Conservation (phyloP, 2,329 filamentous ascomycete species). For the Colletotrichum musicola region DNA sequence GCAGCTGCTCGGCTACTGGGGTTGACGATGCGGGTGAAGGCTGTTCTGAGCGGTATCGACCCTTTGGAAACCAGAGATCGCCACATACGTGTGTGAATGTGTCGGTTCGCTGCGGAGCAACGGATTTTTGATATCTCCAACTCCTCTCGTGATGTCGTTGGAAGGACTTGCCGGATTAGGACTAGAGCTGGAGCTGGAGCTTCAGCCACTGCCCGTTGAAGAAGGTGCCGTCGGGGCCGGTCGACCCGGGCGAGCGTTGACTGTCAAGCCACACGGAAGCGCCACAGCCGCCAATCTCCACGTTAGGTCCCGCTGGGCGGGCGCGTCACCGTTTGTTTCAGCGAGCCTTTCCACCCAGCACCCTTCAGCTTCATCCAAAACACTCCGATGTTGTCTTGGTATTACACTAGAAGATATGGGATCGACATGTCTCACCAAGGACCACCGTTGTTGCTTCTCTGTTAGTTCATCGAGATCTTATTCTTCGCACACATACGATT, state of each 20-base stretch:
- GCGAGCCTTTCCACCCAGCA: neutral
- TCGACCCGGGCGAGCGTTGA: neutral
- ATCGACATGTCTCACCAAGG: neutral
- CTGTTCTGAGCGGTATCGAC: constrained; percentile 35
- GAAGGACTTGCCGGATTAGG: constrained; percentile 37
- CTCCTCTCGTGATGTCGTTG: constrained; percentile 36
- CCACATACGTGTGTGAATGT: constrained; percentile 36
- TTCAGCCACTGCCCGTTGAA: constrained; percentile 26
- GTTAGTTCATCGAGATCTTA: neutral
- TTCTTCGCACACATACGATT: neutral
- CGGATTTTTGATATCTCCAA: constrained; percentile 32
- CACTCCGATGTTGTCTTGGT: neutral
- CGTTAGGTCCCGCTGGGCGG: neutral
- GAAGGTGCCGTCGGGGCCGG: neutral
- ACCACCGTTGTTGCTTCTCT: neutral
- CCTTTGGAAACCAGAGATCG: constrained; percentile 35
- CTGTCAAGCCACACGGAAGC: neutral
- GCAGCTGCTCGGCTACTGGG: constrained; percentile 17
- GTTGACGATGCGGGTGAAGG: constrained; percentile 14
- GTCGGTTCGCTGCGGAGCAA: constrained; percentile 24
- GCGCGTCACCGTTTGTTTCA: constrained; percentile 22
- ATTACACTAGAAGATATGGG: neutral
- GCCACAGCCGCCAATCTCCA: constrained; percentile 10
- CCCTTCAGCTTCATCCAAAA: constrained; percentile 18
- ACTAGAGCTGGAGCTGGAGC: constrained; percentile 32